These are phyloP conservation scores for Aristolochia contorta DNA, from an alignment of 164 flowering plant species.

Conservation along the genomic window DNA sequence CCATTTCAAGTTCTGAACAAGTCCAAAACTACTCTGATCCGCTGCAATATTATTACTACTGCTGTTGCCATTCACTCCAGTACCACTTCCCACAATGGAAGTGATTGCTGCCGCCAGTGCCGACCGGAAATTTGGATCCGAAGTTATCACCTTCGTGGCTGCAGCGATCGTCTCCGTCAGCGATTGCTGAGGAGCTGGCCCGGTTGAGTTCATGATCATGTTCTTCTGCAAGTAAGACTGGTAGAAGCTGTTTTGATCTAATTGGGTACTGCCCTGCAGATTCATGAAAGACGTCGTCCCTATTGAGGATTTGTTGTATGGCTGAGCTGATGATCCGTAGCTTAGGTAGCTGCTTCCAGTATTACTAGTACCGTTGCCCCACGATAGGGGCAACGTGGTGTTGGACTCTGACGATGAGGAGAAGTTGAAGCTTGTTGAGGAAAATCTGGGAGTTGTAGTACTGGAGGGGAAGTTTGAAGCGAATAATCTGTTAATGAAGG, in stretches of 20 bases:
- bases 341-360: conserved; percentile 15
- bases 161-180: conserved; percentile 47
- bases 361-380: conserved; percentile 13
- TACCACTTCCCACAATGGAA: conserved; percentile 40
- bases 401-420: conserved; percentile 38
- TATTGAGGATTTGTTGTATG: conserved; percentile 23
- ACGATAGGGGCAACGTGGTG: conserved; percentile 19
- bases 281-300: conserved; percentile 17
- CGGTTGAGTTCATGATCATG: background rate
- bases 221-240: conserved; percentile 35
- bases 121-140: conserved; percentile 77
- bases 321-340: conserved; percentile 22
- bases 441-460: conserved; percentile 17
- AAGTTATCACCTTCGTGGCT: conserved; percentile 74
- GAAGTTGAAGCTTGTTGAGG: conserved; percentile 55
- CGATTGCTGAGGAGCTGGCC: conserved; percentile 11
- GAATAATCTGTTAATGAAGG: conserved; percentile 31
- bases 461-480: conserved; percentile 15
- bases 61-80: conserved; percentile 12
- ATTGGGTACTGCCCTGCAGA: conserved; percentile 14
- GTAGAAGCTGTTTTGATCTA: conserved; percentile 36
- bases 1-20: conserved; percentile 25
- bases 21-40: background rate
- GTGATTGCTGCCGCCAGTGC: conserved; percentile 74
- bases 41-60: background rate